These are phyloP conservation scores for Omphalea diandra DNA, from an alignment of 441 rosid species.

Conservation along the genomic window DNA sequence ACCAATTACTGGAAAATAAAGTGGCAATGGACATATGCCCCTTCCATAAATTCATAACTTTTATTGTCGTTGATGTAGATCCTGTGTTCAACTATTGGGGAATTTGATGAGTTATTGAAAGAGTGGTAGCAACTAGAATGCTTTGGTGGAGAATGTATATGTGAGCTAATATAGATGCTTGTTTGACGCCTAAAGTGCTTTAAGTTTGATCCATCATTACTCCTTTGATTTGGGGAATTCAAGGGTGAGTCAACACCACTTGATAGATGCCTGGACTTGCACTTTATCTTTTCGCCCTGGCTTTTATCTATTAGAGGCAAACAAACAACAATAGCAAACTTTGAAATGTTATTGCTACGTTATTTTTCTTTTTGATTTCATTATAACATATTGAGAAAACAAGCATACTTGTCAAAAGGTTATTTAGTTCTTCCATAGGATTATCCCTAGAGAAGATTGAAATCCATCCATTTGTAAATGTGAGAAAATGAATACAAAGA, in stretches of 20 bases:
- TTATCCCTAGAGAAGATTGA: constrained; percentile 38
- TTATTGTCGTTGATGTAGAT: no score
- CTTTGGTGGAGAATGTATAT: constrained; percentile 43
- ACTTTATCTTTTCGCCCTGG: constrained; percentile 43
- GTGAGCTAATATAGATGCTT: constrained; percentile 24
- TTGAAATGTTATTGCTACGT: no score
- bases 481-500: neutral
- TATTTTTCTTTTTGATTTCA: no score
- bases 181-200: constrained; percentile 48
- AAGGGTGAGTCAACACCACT: constrained; percentile 24
- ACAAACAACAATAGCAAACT: constrained; percentile 1
- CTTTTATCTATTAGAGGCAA: constrained; percentile 18
- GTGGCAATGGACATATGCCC: constrained; percentile 77
- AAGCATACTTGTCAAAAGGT: constrained; percentile 35
- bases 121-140: constrained; percentile 44
- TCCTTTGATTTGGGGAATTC: constrained; percentile 35
- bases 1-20: no score
- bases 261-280: constrained; percentile 42
- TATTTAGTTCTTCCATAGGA: constrained; percentile 18
- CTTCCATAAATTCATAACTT: constrained; percentile 66
- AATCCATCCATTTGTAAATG: constrained; percentile 63
- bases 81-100: no score
- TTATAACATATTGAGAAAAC: no score
- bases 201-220: constrained; percentile 35
- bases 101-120: constrained; percentile 37